Conservation (phyloP, 2,329 filamentous ascomycete species). For the Sporothrix sp. region DNA sequence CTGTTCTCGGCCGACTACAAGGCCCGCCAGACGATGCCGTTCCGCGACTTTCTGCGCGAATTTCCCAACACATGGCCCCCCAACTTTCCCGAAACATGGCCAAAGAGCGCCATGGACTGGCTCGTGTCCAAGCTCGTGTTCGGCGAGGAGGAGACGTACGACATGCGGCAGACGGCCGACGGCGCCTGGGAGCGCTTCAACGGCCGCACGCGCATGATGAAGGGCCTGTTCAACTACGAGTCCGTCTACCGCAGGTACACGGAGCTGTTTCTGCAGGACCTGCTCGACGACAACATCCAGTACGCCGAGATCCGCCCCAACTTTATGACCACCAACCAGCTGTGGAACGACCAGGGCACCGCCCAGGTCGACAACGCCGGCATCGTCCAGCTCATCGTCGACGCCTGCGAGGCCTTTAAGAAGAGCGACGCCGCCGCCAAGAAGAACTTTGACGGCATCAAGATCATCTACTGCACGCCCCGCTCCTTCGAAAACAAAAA, state of each 20-base stretch:
- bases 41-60: constrained; percentile 31
- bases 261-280: constrained; percentile 46
- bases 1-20: constrained; percentile 43
- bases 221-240: constrained; percentile 60
- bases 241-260: constrained; percentile 54
- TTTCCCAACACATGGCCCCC: too few relatives aligned
- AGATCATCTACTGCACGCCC: constrained; percentile 63
- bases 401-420: constrained; percentile 43
- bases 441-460: constrained; percentile 51
- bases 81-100: constrained; percentile 19
- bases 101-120: constrained; percentile 39
- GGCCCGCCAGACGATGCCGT: constrained; percentile 32
- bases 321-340: constrained; percentile 53
- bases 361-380: constrained; percentile 41
- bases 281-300: constrained; percentile 56
- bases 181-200: constrained; percentile 57
- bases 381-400: constrained; percentile 52
- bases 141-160: constrained; percentile 49
- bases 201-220: constrained; percentile 60
- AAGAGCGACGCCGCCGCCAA: constrained; percentile 17
- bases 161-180: constrained; percentile 36
- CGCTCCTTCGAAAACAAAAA: constrained; percentile 42
- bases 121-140: constrained; percentile 54
- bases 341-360: constrained; percentile 48
- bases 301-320: constrained; percentile 64